Evolutionary conservation across 805 yeast species (phyloP), one percentile per base, ranked within the genome.

Genomic region (Ogataea angusta): DNA sequence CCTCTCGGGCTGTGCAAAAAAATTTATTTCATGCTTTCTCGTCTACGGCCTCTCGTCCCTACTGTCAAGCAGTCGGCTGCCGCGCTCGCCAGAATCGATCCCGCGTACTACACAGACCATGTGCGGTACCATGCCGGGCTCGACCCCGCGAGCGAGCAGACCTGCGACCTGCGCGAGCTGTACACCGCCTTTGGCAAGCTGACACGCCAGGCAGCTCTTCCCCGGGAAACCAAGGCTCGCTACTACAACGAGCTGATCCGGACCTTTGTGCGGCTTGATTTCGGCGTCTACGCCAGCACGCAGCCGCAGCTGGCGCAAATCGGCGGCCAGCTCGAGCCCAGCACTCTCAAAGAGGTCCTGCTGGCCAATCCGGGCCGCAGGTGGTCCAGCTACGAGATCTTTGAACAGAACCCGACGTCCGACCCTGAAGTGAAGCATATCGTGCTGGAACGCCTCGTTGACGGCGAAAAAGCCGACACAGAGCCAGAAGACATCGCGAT

Each of bases 341-440:
- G 28, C 6, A 45, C 67, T 0, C 36, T 56, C 8, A 33, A 45
- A 14, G 57, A 62, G 30, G 32, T 61, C 2, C 49, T 65, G n/a
- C 52, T 50, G 43, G 47, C 59, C 26, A 65, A 66, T 45, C 68
- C 70, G 1, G 69, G 68, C 8, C 52, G 70, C 41, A 66, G 63
- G 13, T 47, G 46, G 25, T 49, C 64, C 10, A 56, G 60, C 30
- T 64, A 59, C 57, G 67, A 63, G 36, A 24, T 64, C 10, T 63
- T 40, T 33, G 40, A 52, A 8, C 38, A 45, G 12, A 41, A 34
- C 23, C 15, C 23, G 10, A 23, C 33, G 13, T 17, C 18, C 10
- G 46, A 42, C 18, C 27, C 10, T 10, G 21, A 18, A 5, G 16
- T 34, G 14, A 15, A 21, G 15, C 34, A 34, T n/a, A 21, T 31